Conservation (phyloP, 148 eudicot genomes). For the Chenopodium album region DNA sequence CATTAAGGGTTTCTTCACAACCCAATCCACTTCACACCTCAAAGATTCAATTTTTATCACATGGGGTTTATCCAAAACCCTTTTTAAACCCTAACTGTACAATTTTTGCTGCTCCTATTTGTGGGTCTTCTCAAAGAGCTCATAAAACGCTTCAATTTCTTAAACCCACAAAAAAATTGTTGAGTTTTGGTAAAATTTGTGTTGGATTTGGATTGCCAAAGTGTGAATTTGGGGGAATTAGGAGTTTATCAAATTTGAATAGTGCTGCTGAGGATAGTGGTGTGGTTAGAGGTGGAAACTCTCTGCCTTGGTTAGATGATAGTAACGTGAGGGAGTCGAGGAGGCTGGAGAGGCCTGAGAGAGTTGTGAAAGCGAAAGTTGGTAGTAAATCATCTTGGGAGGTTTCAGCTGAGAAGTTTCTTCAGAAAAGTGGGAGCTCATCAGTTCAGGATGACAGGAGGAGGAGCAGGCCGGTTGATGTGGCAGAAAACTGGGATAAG, state of each 20-base stretch:
- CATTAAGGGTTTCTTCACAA: slow-evolving; percentile 48
- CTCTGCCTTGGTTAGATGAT: slow-evolving; percentile 79
- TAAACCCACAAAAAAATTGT: slow-evolving; percentile 24
- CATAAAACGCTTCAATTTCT: slow-evolving; percentile 14
- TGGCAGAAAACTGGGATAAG: slow-evolving; percentile 30
- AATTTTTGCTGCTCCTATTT: neutral
- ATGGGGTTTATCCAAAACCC: slow-evolving; percentile 43
- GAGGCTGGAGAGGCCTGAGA: slow-evolving; percentile 24
- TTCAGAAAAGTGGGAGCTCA: slow-evolving; percentile 36
- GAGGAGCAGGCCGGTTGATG: slow-evolving; percentile 17
- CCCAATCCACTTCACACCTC: slow-evolving; percentile 32
- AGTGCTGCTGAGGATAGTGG: slow-evolving; percentile 33
- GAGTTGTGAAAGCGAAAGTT: slow-evolving; percentile 29
- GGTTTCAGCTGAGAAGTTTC: slow-evolving; percentile 69
- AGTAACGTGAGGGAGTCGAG: slow-evolving; percentile 30
- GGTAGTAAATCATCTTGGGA: slow-evolving; percentile 70
- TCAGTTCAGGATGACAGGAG: slow-evolving; percentile 28
- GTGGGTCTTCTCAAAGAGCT: slow-evolving; percentile 25
- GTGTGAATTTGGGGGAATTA: slow-evolving; percentile 25
- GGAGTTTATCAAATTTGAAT: slow-evolving; percentile 41
- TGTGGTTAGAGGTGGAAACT: slow-evolving; percentile 28
- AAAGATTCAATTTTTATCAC: slow-evolving; percentile 37
- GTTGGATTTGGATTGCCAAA: slow-evolving; percentile 23
- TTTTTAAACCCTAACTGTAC: slow-evolving; percentile 29
- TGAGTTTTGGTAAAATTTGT: slow-evolving; percentile 31